Evolutionary conservation across 148 eudicot species (phyloP).

Genomic region (Silene uniflora): DNA sequence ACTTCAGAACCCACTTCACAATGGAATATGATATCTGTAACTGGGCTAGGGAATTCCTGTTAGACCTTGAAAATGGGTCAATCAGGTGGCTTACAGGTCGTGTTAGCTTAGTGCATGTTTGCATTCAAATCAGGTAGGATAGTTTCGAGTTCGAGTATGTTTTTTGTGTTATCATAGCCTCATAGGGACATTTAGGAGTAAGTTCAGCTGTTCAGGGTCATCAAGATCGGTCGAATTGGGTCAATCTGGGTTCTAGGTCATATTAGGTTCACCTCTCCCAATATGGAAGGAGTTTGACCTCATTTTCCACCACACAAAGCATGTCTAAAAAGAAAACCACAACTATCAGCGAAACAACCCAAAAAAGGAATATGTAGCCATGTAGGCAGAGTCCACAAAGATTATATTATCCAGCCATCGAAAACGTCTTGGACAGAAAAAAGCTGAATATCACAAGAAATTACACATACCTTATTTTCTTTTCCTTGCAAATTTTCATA

Average conservation of each 20-base stretch:
- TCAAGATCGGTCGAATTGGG: neutral
- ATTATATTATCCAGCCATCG: neutral
- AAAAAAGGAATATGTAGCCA: neutral
- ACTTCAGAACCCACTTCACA: slow-evolving; percentile 5
- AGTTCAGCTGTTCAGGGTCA: neutral
- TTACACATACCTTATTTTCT: slow-evolving; percentile 40
- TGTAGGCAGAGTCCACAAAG: neutral
- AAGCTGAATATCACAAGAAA: neutral
- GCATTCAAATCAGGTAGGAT: neutral
- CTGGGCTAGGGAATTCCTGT: neutral
- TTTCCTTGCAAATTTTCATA: slow-evolving; percentile 49
- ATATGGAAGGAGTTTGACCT: no score
- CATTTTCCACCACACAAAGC: no score
- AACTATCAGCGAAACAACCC: no score
- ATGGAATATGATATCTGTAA: neutral
- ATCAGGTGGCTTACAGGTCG: no score
- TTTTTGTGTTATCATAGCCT: neutral
- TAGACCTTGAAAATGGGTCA: neutral
- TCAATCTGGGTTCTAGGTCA: no score
- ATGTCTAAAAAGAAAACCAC: no score
- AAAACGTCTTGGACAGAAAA: neutral
- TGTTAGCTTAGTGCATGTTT: no score
- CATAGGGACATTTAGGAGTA: neutral
- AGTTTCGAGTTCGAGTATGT: neutral
- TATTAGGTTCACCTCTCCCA: no score